Evolutionary conservation across 495 filamentous ascomycete species (phyloP).

Genomic region (Penicillium argentinense): DNA sequence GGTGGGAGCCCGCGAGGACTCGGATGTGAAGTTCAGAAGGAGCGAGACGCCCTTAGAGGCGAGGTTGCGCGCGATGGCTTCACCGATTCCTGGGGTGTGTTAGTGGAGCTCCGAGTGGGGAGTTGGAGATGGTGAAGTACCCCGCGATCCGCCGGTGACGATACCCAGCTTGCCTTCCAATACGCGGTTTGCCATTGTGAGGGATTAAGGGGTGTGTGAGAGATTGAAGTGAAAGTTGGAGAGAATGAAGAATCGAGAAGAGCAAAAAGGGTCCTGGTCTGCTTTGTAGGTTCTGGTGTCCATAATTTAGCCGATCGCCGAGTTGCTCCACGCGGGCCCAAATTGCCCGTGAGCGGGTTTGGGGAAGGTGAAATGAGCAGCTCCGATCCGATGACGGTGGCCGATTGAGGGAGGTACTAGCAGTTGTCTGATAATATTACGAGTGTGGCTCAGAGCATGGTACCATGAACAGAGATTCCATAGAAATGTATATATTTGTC

Average conservation of each 20-base stretch:
- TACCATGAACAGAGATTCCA: no score
- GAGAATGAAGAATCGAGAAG: not conserved
- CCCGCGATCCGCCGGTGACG: constrained; percentile 74
- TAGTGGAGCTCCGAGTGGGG: constrained; percentile 7
- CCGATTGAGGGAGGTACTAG: no score
- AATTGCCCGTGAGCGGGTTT: constrained; percentile 25
- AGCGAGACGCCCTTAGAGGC: constrained; percentile 70
- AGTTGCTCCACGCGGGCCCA: constrained; percentile 16
- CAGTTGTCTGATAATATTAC: no score
- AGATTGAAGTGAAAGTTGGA: not conserved
- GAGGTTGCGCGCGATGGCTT: constrained; percentile 77
- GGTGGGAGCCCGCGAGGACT: constrained; percentile 43
- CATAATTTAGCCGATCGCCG: constrained; percentile 2
- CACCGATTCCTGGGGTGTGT: constrained; percentile 69
- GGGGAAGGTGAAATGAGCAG: constrained; percentile 5
- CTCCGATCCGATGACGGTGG: not conserved
- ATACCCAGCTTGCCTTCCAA: constrained; percentile 71
- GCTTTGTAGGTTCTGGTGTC: constrained; percentile 10
- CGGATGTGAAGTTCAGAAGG: constrained; percentile 72
- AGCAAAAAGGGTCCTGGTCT: constrained; percentile 1
- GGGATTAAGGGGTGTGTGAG: not conserved
- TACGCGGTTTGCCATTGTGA: constrained; percentile 28
- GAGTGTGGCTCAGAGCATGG: no score
- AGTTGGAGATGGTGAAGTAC: constrained; percentile 37
- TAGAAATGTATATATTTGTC: no score